phyloP scores from a whole-genome alignment of 805 yeast species.

The Kregervanrija pseudodelftensis region DNA sequence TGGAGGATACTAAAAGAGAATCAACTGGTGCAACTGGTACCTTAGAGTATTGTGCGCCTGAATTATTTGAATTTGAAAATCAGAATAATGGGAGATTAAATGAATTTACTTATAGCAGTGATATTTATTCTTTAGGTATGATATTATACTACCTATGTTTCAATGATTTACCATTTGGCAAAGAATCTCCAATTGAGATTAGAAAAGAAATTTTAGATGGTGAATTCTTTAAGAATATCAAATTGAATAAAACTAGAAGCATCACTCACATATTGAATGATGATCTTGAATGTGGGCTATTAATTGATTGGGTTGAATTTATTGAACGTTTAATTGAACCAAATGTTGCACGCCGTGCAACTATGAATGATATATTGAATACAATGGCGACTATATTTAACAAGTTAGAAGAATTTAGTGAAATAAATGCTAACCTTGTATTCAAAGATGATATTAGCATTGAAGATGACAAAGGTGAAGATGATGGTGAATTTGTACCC shows the following conservation, averaged over 20 bases:
- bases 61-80: constrained; percentile 38
- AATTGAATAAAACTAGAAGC: not conserved
- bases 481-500: constrained; percentile 18
- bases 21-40: constrained; percentile 88
- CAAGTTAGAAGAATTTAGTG: constrained; percentile 2
- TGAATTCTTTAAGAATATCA: constrained; percentile 16
- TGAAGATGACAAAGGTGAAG: constrained; percentile 3
- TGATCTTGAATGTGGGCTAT: constrained; percentile 20
- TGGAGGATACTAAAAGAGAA: constrained; percentile 55
- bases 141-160: constrained; percentile 70
- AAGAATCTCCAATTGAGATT: constrained; percentile 18
- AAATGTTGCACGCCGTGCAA: constrained; percentile 34
- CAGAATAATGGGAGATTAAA: constrained; percentile 27
- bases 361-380: constrained; percentile 33
- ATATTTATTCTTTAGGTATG: constrained; percentile 78
- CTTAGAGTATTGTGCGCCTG: constrained; percentile 83
- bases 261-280: not conserved
- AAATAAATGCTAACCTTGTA: not conserved
- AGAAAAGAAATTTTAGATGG: constrained; percentile 18
- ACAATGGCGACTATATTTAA: constrained; percentile 13
- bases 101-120: constrained; percentile 67
- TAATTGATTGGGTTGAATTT: constrained; percentile 30
- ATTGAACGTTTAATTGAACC: constrained; percentile 18
- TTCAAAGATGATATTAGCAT: not conserved
- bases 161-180: constrained; percentile 57